Evolutionary conservation across 371 early-diverging fungal species (phyloP).

Genomic region (Batrachochytrium dendrobatidis): DNA sequence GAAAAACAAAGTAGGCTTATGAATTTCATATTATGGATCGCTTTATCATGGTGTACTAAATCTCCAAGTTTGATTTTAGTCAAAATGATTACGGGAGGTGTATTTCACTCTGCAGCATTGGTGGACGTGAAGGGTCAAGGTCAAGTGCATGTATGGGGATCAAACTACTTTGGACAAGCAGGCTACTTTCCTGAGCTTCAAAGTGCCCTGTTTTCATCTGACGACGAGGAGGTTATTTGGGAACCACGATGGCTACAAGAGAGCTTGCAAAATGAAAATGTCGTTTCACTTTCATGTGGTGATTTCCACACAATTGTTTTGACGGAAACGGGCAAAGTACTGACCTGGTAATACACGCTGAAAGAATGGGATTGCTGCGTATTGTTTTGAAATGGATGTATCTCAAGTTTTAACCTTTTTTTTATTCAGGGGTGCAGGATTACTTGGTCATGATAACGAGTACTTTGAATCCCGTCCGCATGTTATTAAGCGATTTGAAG

Average conservation of each 20-base stretch:
- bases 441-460: conserved; percentile 19
- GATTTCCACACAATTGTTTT: conserved; percentile 23
- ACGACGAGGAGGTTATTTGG: conserved; percentile 14
- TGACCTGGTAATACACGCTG: conserved; percentile 22
- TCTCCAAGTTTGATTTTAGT: background rate
- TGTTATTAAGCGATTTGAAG: conserved; percentile 17
- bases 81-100: conserved; percentile 12
- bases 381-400: background rate
- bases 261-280: conserved; percentile 5
- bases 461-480: conserved; percentile 26
- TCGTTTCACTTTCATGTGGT: conserved; percentile 16
- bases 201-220: conserved; percentile 9
- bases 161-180: conserved; percentile 30
- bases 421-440: conserved; percentile 7
- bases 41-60: background rate
- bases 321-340: conserved; percentile 13
- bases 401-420: background rate
- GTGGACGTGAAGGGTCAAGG: conserved; percentile 5
- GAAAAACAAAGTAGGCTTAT: background rate
- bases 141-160: conserved; percentile 23
- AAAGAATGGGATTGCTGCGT: background rate
- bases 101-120: conserved; percentile 8
- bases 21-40: background rate
- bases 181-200: conserved; percentile 17
- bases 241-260: conserved; percentile 9